Conservation (phyloP, 2,329 filamentous ascomycete genomes). For the Alternaria dauci region DNA sequence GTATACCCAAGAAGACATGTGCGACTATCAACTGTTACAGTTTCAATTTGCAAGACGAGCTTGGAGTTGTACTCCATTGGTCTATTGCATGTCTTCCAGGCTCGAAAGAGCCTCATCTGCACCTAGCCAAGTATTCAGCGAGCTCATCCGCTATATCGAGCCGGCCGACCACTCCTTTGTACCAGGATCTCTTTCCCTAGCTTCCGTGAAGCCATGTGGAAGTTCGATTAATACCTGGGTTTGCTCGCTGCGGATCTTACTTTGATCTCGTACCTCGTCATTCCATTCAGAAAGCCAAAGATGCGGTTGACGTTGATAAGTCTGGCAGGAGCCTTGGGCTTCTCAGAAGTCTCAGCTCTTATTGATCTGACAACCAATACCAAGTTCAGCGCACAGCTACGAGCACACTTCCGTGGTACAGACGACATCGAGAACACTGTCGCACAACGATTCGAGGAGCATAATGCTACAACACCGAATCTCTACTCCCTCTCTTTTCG, state of each 20-base stretch:
- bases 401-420: neutral
- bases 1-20: constrained; percentile 11
- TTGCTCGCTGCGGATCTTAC: neutral
- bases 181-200: constrained; percentile 1
- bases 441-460: constrained; percentile 10
- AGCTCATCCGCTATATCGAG: constrained; percentile 24
- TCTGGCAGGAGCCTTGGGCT: constrained; percentile 27
- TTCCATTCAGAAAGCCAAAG: neutral
- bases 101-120: constrained; percentile 21
- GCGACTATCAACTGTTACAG: constrained; percentile 17
- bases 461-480: constrained; percentile 27
- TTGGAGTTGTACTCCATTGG: constrained; percentile 22
- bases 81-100: constrained; percentile 2
- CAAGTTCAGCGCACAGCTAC: constrained; percentile 8
- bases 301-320: constrained; percentile 33
- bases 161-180: constrained; percentile 6
- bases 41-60: constrained; percentile 12
- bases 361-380: constrained; percentile 15
- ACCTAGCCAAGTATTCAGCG: constrained; percentile 15
- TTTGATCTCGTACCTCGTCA: neutral
- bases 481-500: constrained; percentile 22
- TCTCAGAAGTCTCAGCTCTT: constrained; percentile 25
- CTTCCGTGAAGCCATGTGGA: constrained; percentile 5
- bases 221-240: constrained; percentile 22
- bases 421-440: neutral